Base-by-base conservation (phyloP, 371 early-diverging fungal species). In the Haplosporangium sp. region DNA sequence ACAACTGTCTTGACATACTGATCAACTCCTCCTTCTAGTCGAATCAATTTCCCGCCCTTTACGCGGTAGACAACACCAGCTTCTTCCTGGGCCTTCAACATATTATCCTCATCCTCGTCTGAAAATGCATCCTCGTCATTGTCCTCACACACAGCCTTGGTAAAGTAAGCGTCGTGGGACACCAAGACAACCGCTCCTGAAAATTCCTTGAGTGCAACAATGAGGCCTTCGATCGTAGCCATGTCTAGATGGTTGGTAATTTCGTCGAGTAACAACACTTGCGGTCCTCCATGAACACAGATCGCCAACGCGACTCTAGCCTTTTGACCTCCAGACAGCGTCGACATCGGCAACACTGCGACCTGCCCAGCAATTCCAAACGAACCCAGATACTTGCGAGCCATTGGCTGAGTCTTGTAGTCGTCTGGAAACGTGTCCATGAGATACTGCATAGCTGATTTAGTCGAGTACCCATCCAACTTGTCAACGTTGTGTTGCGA, bases 211-310 rank as follows among this genome's bases (percentile, higher is more conserved):
- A 94, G 69, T 1, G 88, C 89, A 11, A 88, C 87, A 6, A 87
- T 83, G 14, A 94, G 61, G 8, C 86, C 85, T 43, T 92, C 90
- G 11, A 92, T 89, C 9, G 90, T 89, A 18, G 88, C 89, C 87
- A 94, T 90, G 84, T 94, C 93, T 69, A 90, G 79, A 65, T 93
- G 93, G 73, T 95, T 96, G 21, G 94, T 94, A 51, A 93, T 92
- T 84, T 95, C 95, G 80, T 95, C 95, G 23, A 95, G 83, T 42
- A 95, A 82, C 38, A 96, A 75, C 10, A 96, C 84, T 72, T 96
- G 92, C 8, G 95, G 92, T 21, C 81, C 79, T 1, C 84, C 84
- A 43, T 81, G 88, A n/a, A 90, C 76, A 51, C 87, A 82, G 23
- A 87, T 51, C n/a, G 93, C 94, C 55, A 95, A 82, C 2, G 89